Evolutionary conservation across 176 grass and related monocot genomes (phyloP).

Genomic region (maize (Zea mays)): DNA sequence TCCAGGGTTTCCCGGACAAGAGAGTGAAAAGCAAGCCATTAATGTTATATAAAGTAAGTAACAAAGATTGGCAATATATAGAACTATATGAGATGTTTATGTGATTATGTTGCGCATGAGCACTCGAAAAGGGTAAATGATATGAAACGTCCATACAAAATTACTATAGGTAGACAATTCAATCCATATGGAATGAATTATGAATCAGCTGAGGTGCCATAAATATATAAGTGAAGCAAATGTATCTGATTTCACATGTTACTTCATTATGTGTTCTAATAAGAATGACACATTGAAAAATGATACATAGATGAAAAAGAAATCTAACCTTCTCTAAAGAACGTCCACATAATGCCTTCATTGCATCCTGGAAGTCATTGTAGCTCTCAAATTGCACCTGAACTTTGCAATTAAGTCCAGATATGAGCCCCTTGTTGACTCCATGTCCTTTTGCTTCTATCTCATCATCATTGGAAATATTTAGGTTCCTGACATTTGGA

Average conservation of each 20-base stretch:
- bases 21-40: background rate
- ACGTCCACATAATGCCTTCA: slow-evolving; percentile 76
- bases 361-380: slow-evolving; percentile 76
- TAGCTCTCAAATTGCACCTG: slow-evolving; percentile 87
- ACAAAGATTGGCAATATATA: slow-evolving; percentile 10
- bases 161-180: background rate
- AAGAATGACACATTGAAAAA: background rate
- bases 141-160: slow-evolving; percentile 13
- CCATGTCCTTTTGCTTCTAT: slow-evolving; percentile 43
- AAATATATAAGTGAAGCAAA: slow-evolving; percentile 30
- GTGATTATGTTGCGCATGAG: background rate
- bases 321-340: slow-evolving; percentile 76
- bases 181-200: background rate
- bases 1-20: background rate
- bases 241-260: background rate
- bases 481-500: slow-evolving; percentile 64
- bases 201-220: background rate
- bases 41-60: slow-evolving; percentile 29
- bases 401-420: slow-evolving; percentile 91
- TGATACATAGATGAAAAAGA: slow-evolving; percentile 20
- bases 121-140: background rate
- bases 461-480: slow-evolving; percentile 68
- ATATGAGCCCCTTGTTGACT: slow-evolving; percentile 55
- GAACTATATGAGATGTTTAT: background rate
- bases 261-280: background rate